A percentile compares a stretch with the other conserved stretches of the same genome.
phyloP scores from a whole-genome alignment of 768 basidiomycete species.

The Termitomyces sp. region DNA sequence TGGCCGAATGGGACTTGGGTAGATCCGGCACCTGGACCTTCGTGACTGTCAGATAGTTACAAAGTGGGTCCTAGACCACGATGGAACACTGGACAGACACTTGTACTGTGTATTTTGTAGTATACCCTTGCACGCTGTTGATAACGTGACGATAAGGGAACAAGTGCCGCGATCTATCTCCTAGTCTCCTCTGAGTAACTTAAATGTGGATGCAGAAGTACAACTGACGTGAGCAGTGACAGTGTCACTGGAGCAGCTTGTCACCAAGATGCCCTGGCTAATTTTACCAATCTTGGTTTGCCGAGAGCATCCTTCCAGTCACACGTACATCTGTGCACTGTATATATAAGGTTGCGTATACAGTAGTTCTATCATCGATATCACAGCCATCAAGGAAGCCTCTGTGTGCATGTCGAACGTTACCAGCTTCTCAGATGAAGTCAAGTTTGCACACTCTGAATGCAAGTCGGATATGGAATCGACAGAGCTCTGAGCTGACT shows the following conservation, averaged over 20 bases:
- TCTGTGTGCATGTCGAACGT: constrained; percentile 6
- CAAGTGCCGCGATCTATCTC: neutral
- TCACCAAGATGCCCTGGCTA: neutral
- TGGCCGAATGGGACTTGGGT: constrained; percentile 83
- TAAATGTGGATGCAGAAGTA: neutral
- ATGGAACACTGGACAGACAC: neutral
- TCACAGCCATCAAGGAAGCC: neutral
- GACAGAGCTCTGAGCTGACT: neutral
- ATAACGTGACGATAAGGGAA: neutral
- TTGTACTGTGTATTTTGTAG: neutral
- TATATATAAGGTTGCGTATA: constrained; percentile 1
- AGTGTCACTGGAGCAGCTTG: neutral
- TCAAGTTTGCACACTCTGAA: constrained; percentile 12
- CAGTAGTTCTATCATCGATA: neutral
- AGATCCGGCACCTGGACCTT: constrained; percentile 66
- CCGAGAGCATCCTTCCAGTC: constrained; percentile 4
- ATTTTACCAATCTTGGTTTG: neutral
- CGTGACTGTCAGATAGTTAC: constrained; percentile 20
- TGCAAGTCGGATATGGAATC: constrained; percentile 5
- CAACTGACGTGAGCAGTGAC: neutral
- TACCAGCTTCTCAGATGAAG: constrained; percentile 4
- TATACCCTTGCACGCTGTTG: too few relatives aligned
- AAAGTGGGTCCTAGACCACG: neutral
- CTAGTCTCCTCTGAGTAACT: neutral
- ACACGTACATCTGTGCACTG: neutral